Conservation (phyloP, 2,329 filamentous ascomycete species). For the Immersiporthe knoxdaviesiana region DNA sequence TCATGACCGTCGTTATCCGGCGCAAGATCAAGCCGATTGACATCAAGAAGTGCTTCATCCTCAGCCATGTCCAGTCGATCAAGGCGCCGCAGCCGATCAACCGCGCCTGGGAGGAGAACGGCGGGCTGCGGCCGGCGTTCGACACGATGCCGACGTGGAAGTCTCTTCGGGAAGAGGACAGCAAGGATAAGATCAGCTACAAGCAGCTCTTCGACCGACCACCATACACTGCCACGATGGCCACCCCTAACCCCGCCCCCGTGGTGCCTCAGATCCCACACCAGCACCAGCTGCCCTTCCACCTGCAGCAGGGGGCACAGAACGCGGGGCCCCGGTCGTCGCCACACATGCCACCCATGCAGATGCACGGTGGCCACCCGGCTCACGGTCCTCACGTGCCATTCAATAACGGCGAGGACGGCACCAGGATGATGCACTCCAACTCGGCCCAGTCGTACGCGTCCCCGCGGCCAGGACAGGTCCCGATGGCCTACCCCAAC, state of each 20-base stretch:
- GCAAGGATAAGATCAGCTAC: constrained; percentile 69
- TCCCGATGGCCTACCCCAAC: constrained; percentile 67
- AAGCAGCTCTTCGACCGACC: constrained; percentile 77
- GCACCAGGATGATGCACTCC: constrained; percentile 80
- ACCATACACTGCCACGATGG: constrained; percentile 58
- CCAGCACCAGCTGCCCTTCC: constrained; percentile 81
- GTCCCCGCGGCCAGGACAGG: constrained; percentile 76
- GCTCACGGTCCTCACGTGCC: constrained; percentile 65
- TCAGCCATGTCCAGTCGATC: constrained; percentile 58
- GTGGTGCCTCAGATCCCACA: constrained; percentile 75
- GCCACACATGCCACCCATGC: constrained; percentile 77
- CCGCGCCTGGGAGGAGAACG: constrained; percentile 73
- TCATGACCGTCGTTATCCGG: constrained; percentile 57
- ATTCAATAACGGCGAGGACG: constrained; percentile 77
- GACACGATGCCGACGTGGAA: constrained; percentile 87
- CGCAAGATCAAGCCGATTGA: constrained; percentile 75
- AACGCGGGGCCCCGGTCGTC: constrained; percentile 70
- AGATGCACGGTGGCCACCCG: constrained; percentile 75
- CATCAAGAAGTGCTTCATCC: constrained; percentile 67
- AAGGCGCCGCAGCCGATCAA: constrained; percentile 49
- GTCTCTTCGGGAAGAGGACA: constrained; percentile 70
- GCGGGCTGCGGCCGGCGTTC: constrained; percentile 82
- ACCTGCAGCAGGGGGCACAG: constrained; percentile 75
- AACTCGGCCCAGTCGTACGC: constrained; percentile 84
- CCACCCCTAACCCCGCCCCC: constrained; percentile 71